Conservation (phyloP, 768 basidiomycete genomes). For the Termitomyces bulborhizus region DNA sequence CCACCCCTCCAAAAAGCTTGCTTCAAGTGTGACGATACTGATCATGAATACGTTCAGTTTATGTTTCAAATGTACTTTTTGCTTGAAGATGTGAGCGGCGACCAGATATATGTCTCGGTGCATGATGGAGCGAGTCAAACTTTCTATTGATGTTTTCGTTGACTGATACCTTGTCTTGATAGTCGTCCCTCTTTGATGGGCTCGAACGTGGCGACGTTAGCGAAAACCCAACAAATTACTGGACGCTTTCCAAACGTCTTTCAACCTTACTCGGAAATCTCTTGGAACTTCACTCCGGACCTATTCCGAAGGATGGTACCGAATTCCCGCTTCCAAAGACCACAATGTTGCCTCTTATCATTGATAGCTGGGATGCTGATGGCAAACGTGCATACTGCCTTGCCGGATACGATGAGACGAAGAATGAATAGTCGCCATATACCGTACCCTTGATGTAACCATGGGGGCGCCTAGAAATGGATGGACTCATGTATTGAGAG, state of each 20-base stretch:
- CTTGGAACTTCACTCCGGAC: constrained; percentile 28
- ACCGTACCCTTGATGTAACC: neutral
- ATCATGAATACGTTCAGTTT: constrained; percentile 41
- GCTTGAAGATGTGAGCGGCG: constrained; percentile 43
- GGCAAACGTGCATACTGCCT: constrained; percentile 21
- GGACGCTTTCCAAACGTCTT: constrained; percentile 33
- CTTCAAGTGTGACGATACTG: constrained; percentile 45
- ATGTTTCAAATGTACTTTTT: constrained; percentile 43
- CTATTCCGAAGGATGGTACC: constrained; percentile 1
- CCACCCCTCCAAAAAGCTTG: constrained; percentile 37
- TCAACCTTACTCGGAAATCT: constrained; percentile 43
- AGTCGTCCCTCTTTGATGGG: constrained; percentile 41
- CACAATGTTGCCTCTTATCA: constrained; percentile 9
- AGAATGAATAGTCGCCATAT: neutral
- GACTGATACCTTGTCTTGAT: neutral
- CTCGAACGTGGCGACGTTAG: constrained; percentile 37
- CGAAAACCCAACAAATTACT: constrained; percentile 30
- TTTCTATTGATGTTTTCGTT: neutral
- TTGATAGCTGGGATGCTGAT: constrained; percentile 24
- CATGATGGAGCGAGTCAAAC: constrained; percentile 33
- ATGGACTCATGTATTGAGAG: neutral
- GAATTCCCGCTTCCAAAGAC: constrained; percentile 2
- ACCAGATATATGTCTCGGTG: constrained; percentile 39
- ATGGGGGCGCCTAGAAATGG: neutral
- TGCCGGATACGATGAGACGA: constrained; percentile 12